Conservation (phyloP, 2,329 filamentous ascomycete genomes). For the Pseudogymnoascus sp. region DNA sequence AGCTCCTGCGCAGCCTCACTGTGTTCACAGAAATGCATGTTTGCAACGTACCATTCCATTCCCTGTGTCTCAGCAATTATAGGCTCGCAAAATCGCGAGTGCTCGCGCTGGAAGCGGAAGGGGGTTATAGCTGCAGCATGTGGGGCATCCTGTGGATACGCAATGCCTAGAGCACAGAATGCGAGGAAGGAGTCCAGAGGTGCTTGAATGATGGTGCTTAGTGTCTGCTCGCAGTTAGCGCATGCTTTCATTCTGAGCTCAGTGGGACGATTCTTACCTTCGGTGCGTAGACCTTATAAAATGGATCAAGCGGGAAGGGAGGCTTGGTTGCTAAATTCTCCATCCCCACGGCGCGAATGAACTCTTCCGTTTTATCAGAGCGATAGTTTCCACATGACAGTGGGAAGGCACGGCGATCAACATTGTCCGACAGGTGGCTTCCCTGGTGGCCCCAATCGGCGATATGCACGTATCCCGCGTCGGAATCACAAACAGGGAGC, state of each 20-base stretch:
- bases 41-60: constrained; percentile 5
- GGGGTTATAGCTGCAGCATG: background rate
- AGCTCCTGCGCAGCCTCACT: background rate
- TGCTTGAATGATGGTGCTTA: background rate
- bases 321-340: background rate
- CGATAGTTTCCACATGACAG: constrained; percentile 1
- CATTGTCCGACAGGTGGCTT: background rate
- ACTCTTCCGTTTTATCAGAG: constrained; percentile 1
- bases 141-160: constrained; percentile 1
- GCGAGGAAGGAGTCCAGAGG: constrained; percentile 4
- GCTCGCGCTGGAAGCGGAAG: constrained; percentile 5
- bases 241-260: background rate
- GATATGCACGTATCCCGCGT: constrained; percentile 4
- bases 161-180: constrained; percentile 3
- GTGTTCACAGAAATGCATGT: background rate
- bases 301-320: background rate
- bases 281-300: background rate
- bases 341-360: background rate
- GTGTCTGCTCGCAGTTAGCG: background rate
- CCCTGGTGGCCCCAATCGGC: constrained; percentile 1
- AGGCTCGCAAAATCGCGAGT: background rate
- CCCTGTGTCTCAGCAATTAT: background rate
- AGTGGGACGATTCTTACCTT: background rate
- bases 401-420: constrained; percentile 5
- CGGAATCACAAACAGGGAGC: constrained; percentile 5